phyloP scores from a whole-genome alignment of 2,329 filamentous ascomycete species.

The Lojkania enalia region DNA sequence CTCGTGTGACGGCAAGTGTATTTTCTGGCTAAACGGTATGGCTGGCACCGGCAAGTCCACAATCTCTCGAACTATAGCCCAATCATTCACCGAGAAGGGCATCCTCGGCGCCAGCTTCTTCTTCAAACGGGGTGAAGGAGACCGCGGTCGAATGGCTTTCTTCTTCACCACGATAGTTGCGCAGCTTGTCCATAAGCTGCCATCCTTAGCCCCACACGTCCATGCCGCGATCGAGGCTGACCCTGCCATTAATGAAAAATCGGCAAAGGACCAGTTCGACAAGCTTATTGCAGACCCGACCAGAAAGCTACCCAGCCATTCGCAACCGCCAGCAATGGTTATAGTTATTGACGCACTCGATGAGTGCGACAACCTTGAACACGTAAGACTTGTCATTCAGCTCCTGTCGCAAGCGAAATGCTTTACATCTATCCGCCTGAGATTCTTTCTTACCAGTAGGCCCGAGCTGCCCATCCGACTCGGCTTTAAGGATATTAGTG shows the following conservation, averaged over 20 bases:
- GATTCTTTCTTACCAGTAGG: constrained; percentile 26
- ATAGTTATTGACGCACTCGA: constrained; percentile 27
- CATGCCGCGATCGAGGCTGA: constrained; percentile 1
- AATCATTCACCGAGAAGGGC: constrained; percentile 1
- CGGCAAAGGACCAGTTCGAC: constrained; percentile 4
- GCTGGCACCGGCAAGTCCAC: constrained; percentile 27
- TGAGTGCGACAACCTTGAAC: constrained; percentile 24
- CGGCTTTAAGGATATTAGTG: constrained; percentile 13
- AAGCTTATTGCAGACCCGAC: constrained; percentile 7
- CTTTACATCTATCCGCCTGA: constrained; percentile 8
- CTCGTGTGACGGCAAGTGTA: constrained; percentile 2
- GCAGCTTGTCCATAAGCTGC: constrained; percentile 1
- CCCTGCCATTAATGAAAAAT: neutral
- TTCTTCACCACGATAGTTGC: constrained; percentile 10
- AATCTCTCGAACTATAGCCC: constrained; percentile 21
- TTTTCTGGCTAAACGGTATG: constrained; percentile 22
- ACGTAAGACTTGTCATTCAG: constrained; percentile 4
- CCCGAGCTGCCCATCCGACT: constrained; percentile 19
- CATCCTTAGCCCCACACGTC: neutral
- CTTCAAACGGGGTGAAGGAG: constrained; percentile 13
- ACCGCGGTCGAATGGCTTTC: neutral
- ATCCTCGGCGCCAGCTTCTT: constrained; percentile 18
- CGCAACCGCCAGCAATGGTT: neutral
- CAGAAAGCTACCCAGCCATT: neutral
- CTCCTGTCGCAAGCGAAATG: constrained; percentile 2